Percentiles rank a stretch among this genome's conserved stretches.
Evolutionary conservation across 306 rosid species (phyloP).

Genomic region (Malus sylvestris): DNA sequence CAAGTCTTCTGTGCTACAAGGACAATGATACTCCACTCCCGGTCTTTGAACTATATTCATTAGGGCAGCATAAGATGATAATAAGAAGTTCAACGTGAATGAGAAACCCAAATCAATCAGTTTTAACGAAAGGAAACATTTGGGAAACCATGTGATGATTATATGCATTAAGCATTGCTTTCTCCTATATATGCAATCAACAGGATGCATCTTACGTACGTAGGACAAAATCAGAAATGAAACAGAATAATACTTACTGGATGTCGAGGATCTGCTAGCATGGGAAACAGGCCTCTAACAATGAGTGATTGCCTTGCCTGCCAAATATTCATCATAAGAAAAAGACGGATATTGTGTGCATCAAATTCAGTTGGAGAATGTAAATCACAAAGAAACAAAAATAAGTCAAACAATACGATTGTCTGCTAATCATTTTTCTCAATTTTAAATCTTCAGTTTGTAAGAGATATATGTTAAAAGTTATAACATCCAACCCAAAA

Average conservation of each 20-base stretch:
- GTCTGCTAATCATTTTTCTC: background rate
- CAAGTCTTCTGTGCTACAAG: too few relatives aligned
- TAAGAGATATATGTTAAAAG: background rate
- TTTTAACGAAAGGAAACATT: background rate
- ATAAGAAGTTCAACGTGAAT: background rate
- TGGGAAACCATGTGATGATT: background rate
- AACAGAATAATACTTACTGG: constrained; percentile 48
- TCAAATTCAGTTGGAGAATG: background rate
- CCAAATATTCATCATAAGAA: background rate
- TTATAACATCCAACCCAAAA: background rate
- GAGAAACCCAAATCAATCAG: background rate
- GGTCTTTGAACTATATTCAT: background rate
- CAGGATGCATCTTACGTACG: background rate
- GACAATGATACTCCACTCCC: too few relatives aligned
- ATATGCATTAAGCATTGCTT: background rate
- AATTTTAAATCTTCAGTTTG: background rate
- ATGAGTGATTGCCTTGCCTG: constrained; percentile 95
- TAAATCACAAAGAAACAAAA: background rate
- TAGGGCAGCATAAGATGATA: background rate
- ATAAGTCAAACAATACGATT: background rate
- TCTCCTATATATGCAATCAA: background rate
- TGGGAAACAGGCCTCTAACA: constrained; percentile 84
- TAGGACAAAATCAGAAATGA: background rate
- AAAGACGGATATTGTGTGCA: too few relatives aligned
- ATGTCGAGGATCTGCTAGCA: constrained; percentile 94